Evolutionary conservation across 148 eudicot genomes (phyloP), one percentile per base, ranked within the genome.

Genomic region (Spergularia bocconei): DNA sequence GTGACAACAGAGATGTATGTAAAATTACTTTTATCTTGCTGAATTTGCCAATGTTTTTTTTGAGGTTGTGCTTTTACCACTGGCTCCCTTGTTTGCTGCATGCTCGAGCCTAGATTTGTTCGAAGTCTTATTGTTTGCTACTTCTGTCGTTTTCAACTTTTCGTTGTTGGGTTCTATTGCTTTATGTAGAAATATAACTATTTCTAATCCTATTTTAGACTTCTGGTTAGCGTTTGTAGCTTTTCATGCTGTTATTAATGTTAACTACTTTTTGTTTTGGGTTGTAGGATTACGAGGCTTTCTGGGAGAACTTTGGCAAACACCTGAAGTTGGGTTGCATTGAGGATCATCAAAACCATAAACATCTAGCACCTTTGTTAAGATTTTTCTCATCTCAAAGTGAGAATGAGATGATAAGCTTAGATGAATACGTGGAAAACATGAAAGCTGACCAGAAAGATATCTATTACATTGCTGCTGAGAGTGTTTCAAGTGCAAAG

Each of bases 251-350:
- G 29, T 62, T 10, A 33, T n/a, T 55, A 59, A 75, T 77, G 66
- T 12, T 2, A 9, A 66, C 59, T 23, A 6, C 50, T 44, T 21
- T 70, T 16, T 72, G 16, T 59, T 70, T 48, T 52, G 41, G 74
- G 53, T 15, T 75, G 50, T 67, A 95, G 99, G 96, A 95, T 82
- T 95, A 95, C 77, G 92, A 83, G 68, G 89, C 83, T 76, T 92
- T 95, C 82, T 95, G 96, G 97, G 94, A 92, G 80, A 89, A 90
- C 79, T 95, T 85, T 81, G 99, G 99, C 36, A 95, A 95, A 77
- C 93, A 90, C 83, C 29, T 95, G 23, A 95, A 95, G 82, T 71
- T 95, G 74, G 99, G 99, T 54, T 92, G 97, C 84, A 87, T 95
- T 71, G 99, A 95, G 63, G 99, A 95, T 79, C 86, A 86, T 50